Percentiles rank a stretch among this genome's conserved stretches.
Conservation (phyloP, 1,284 basidiomycete genomes). For the Phlebopus sp. region DNA sequence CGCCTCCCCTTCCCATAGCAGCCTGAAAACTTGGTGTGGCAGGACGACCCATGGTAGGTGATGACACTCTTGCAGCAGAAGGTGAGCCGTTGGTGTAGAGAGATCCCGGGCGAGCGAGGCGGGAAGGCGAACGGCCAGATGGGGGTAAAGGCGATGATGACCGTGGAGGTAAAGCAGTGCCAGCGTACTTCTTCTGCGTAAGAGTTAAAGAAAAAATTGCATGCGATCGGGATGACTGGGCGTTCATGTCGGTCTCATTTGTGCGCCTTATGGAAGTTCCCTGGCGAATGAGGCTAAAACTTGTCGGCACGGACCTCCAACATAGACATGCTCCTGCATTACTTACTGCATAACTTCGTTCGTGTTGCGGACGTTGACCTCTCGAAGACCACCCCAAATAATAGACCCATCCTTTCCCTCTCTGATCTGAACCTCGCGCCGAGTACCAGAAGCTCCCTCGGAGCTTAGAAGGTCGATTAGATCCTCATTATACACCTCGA, state of each 20-base stretch:
- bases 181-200: conserved; percentile 80
- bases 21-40: conserved; percentile 71
- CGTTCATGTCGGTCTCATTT: conserved; percentile 98
- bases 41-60: conserved; percentile 73
- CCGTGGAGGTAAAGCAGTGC: conserved; percentile 62
- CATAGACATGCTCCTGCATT: conserved; percentile 7
- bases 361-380: conserved; percentile 81
- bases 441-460: conserved; percentile 59
- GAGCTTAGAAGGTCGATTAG: conserved; percentile 84
- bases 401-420: conserved; percentile 97
- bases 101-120: conserved; percentile 74
- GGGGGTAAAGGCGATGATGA: conserved; percentile 73
- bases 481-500: conserved; percentile 99
- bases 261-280: conserved; percentile 91
- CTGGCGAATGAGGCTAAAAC: conserved; percentile 70
- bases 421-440: conserved; percentile 90
- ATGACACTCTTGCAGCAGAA: conserved; percentile 51
- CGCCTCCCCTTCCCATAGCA: conserved; percentile 66
- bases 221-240: conserved; percentile 95
- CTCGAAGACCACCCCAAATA: conserved; percentile 93
- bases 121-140: conserved; percentile 71
- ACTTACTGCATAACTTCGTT: conserved; percentile 90
- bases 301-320: conserved; percentile 13
- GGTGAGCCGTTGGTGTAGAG: conserved; percentile 47
- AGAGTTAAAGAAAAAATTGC: conserved; percentile 97